phyloP scores from a whole-genome alignment of 306 rosid genomes.

The Spatholobus suberectus region DNA sequence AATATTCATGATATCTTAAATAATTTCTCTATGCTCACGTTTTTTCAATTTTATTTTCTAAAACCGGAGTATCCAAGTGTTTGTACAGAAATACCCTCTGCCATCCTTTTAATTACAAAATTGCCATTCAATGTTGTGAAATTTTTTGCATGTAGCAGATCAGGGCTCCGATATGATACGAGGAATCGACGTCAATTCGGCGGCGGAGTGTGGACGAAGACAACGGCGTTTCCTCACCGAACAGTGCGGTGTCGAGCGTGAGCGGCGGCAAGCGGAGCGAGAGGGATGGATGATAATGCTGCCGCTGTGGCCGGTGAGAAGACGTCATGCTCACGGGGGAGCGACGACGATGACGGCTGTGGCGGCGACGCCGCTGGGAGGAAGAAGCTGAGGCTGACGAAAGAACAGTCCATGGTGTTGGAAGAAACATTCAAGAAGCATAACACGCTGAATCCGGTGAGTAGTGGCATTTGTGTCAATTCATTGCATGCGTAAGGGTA shows the following conservation, averaged over 20 bases:
- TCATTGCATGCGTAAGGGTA: neutral
- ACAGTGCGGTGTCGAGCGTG: slow-evolving; percentile 74
- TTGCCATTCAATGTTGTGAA: too few species aligned
- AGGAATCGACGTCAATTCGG: slow-evolving; percentile 59
- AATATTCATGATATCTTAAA: neutral
- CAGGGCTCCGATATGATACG: slow-evolving; percentile 51
- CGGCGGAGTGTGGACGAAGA: slow-evolving; percentile 61
- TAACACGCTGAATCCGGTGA: slow-evolving; percentile 77
- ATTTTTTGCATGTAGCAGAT: slow-evolving; percentile 47
- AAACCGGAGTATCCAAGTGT: neutral
- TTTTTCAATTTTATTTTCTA: neutral
- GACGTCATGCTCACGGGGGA: slow-evolving; percentile 63
- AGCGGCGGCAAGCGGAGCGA: slow-evolving; percentile 72
- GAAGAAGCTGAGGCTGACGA: slow-evolving; percentile 81
- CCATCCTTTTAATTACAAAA: neutral
- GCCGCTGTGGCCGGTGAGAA: slow-evolving; percentile 43
- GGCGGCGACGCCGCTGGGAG: slow-evolving; percentile 54
- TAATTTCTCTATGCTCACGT: neutral
- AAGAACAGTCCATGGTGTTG: slow-evolving; percentile 74
- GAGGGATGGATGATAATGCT: slow-evolving; percentile 72
- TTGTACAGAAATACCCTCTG: neutral
- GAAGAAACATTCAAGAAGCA: slow-evolving; percentile 86
- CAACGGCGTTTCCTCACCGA: slow-evolving; percentile 72
- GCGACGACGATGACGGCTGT: slow-evolving; percentile 63
- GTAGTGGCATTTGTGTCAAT: slow-evolving; percentile 25